phyloP scores from a whole-genome alignment of 192 early-diverging fungal genomes.

The Coemansia reversa region DNA sequence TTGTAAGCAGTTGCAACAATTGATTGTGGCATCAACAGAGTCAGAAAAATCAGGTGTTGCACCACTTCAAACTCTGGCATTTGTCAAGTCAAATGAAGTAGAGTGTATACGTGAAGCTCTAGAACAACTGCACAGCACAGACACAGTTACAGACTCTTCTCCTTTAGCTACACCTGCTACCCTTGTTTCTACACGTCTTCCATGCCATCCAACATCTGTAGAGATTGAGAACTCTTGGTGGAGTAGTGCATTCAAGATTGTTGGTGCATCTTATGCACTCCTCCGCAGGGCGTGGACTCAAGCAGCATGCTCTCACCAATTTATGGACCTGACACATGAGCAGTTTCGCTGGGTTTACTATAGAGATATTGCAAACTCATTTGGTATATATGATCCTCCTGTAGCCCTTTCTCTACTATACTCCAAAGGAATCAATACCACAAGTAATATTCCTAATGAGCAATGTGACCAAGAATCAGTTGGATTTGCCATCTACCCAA shows the following conservation, averaged over 20 bases:
- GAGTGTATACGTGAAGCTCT: slow-evolving; percentile 22
- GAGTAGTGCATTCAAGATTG: slow-evolving; percentile 17
- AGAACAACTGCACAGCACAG: slow-evolving; percentile 2
- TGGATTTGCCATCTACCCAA: slow-evolving; percentile 62
- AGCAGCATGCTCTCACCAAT: not conserved
- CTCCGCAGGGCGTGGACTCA: slow-evolving; percentile 23
- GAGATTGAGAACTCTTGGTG: slow-evolving; percentile 30
- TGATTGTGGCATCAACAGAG: not conserved
- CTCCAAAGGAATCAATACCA: not conserved
- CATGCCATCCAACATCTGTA: slow-evolving; percentile 9
- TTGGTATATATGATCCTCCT: slow-evolving; percentile 64
- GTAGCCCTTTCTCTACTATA: slow-evolving; percentile 18
- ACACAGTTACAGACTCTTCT: not conserved
- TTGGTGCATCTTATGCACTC: slow-evolving; percentile 22
- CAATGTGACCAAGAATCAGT: slow-evolving; percentile 52
- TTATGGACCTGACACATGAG: slow-evolving; percentile 23
- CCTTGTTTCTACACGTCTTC: slow-evolving; percentile 26
- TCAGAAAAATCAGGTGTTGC: slow-evolving; percentile 11
- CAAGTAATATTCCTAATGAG: not conserved
- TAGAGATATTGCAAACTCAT: slow-evolving; percentile 68
- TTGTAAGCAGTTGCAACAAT: no score
- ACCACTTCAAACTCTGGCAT: slow-evolving; percentile 12
- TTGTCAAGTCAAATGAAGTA: slow-evolving; percentile 34
- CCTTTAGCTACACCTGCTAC: slow-evolving; percentile 23
- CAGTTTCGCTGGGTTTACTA: slow-evolving; percentile 59